These are phyloP conservation scores for Magnusiomyces clavatus DNA, from an alignment of 1,139 yeast species.

Conservation along the genomic window DNA sequence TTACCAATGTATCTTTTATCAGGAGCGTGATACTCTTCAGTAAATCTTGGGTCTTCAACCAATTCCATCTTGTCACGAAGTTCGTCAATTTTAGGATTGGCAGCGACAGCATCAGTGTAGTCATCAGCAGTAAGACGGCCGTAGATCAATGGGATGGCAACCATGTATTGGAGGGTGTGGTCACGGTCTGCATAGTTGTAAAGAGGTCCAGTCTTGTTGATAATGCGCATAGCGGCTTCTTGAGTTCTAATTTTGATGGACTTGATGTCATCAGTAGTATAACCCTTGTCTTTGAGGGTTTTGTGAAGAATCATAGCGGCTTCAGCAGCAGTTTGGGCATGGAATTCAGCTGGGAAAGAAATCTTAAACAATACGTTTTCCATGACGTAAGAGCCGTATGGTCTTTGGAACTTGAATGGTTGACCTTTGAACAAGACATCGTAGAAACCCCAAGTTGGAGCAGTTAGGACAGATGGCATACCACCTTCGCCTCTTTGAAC, in stretches of 20 bases:
- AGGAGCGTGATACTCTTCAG: conserved; percentile 48
- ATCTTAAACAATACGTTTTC: conserved; percentile 53
- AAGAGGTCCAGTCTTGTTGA: conserved; percentile 50
- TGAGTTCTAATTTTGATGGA: conserved; percentile 46
- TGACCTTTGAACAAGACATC: conserved; percentile 49
- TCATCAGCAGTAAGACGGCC: conserved; percentile 52
- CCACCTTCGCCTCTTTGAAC: conserved; percentile 49
- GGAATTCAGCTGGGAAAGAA: conserved; percentile 60
- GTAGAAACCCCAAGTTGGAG: conserved; percentile 54
- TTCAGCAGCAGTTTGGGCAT: conserved; percentile 59
- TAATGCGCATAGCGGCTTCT: conserved; percentile 52
- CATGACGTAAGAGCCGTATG: conserved; percentile 53
- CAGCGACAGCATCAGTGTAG: conserved; percentile 44
- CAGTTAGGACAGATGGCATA: conserved; percentile 50
- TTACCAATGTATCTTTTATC: conserved; percentile 51
- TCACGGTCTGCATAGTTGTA: conserved; percentile 57
- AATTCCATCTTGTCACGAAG: conserved; percentile 49
- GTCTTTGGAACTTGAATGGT: conserved; percentile 46
- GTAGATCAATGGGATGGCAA: conserved; percentile 46
- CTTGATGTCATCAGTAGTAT: conserved; percentile 42
- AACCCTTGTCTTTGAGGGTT: conserved; percentile 35
- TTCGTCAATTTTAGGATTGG: conserved; percentile 45
- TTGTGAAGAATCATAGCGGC: conserved; percentile 43
- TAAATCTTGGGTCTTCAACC: conserved; percentile 42
- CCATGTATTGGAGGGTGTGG: conserved; percentile 57